phyloP scores from a whole-genome alignment of 2,329 filamentous ascomycete genomes.

The Diatrype stigma region DNA sequence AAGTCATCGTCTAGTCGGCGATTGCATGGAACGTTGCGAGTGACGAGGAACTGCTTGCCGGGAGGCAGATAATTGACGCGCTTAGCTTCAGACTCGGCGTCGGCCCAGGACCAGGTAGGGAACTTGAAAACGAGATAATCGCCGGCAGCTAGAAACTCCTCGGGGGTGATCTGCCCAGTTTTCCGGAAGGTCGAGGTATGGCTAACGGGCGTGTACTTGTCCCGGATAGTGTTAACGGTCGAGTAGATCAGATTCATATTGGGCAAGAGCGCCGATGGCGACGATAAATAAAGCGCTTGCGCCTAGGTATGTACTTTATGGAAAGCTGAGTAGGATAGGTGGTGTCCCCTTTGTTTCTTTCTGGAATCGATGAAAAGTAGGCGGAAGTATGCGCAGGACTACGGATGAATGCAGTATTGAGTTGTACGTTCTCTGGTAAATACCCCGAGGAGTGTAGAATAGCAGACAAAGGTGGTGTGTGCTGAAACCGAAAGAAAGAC shows the following conservation, averaged over 20 bases:
- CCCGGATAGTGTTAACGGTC: slow-evolving; percentile 85
- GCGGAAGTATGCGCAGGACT: too few species aligned
- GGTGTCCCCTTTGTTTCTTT: too few species aligned
- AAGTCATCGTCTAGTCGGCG: slow-evolving; percentile 90
- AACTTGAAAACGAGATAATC: slow-evolving; percentile 99
- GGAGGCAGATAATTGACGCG: slow-evolving; percentile 77
- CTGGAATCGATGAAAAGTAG: background rate
- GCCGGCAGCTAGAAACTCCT: slow-evolving; percentile 92
- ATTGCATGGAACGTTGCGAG: slow-evolving; percentile 90
- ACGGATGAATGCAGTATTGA: too few species aligned
- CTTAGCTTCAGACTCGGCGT: slow-evolving; percentile 76
- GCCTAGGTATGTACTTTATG: background rate
- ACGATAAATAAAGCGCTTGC: too few species aligned
- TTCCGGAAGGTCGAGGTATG: slow-evolving; percentile 90
- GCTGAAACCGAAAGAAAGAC: background rate
- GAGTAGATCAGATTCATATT: slow-evolving; percentile 89
- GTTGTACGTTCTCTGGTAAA: background rate
- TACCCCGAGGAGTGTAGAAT: background rate
- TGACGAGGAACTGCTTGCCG: slow-evolving; percentile 93
- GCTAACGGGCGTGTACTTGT: slow-evolving; percentile 83
- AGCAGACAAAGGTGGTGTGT: background rate
- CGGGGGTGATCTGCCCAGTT: slow-evolving; percentile 93
- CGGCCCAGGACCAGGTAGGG: slow-evolving; percentile 95
- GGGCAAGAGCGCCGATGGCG: slow-evolving; percentile 1
- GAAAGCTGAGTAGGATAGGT: too few species aligned